Percentiles rank a stretch among this genome's conserved stretches.
Conservation (phyloP, 371 early-diverging fungal genomes). For the Mucor saturninus region DNA sequence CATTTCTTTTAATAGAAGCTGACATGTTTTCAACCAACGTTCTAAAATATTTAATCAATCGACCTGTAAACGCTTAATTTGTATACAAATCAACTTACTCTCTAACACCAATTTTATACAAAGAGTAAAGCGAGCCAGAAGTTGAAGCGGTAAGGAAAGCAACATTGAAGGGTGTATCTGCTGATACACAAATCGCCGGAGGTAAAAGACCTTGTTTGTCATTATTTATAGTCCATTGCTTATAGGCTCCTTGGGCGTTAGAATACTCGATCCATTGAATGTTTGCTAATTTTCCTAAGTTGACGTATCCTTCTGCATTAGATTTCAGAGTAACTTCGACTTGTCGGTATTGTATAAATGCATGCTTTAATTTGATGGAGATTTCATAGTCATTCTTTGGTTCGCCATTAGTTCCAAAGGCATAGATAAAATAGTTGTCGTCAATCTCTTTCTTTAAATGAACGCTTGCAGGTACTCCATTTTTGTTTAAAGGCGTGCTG, state of each 20-base stretch:
- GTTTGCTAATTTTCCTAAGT: slow-evolving; percentile 43
- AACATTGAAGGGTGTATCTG: slow-evolving; percentile 35
- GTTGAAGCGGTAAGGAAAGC: slow-evolving; percentile 14
- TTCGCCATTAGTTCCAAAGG: slow-evolving; percentile 64
- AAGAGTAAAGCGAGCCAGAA: slow-evolving; percentile 19
- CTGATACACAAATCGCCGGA: slow-evolving; percentile 29
- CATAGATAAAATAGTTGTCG: slow-evolving; percentile 39
- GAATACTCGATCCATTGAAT: slow-evolving; percentile 17
- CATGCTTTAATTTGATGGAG: slow-evolving; percentile 38
- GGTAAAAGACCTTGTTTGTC: slow-evolving; percentile 11
- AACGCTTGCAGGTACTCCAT: slow-evolving; percentile 8
- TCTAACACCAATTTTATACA: slow-evolving; percentile 18
- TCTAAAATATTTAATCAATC: slow-evolving; percentile 2
- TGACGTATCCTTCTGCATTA: slow-evolving; percentile 47
- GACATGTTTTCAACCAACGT: not conserved
- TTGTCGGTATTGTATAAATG: slow-evolving; percentile 3
- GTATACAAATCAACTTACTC: slow-evolving; percentile 22
- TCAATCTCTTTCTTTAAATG: slow-evolving; percentile 6
- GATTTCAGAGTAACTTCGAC: slow-evolving; percentile 38
- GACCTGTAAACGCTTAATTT: not conserved
- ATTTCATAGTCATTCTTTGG: slow-evolving; percentile 36
- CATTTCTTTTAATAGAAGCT: slow-evolving; percentile 2
- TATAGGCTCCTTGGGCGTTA: slow-evolving; percentile 1
- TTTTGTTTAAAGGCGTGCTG: not conserved
- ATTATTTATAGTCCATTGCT: slow-evolving; percentile 20